Evolutionary conservation across 306 rosid genomes (phyloP).

Genomic region (Astragalus membranaceus): DNA sequence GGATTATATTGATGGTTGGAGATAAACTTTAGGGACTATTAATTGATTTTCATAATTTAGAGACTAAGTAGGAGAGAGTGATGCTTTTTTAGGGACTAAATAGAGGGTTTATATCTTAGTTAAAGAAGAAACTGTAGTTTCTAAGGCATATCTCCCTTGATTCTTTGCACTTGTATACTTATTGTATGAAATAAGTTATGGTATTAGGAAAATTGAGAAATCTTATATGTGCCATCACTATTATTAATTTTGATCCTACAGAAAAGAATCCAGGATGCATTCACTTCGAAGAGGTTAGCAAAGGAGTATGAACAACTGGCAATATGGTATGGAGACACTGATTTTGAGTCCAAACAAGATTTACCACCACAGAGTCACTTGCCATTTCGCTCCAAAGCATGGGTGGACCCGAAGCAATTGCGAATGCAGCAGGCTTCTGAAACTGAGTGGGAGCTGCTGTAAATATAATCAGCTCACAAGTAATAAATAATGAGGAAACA

Average conservation of each 20-base stretch:
- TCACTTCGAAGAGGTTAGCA: slow-evolving; percentile 60
- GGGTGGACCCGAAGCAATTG: slow-evolving; percentile 3
- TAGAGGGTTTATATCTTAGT: too few relatives aligned
- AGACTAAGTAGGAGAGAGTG: background rate
- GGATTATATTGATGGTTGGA: too few relatives aligned
- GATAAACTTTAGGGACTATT: too few relatives aligned
- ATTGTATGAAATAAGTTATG: background rate
- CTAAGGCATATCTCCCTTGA: too few relatives aligned
- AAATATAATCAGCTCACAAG: slow-evolving; percentile 13
- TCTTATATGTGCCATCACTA: background rate
- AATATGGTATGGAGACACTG: slow-evolving; percentile 74
- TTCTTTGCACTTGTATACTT: too few relatives aligned
- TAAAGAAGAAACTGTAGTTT: too few relatives aligned
- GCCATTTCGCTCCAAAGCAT: slow-evolving; percentile 24
- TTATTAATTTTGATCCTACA: slow-evolving; percentile 19
- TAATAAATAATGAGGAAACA: slow-evolving; percentile 20
- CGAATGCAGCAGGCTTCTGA: slow-evolving; percentile 42
- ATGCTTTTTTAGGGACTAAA: slow-evolving; percentile 6
- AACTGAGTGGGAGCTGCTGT: slow-evolving; percentile 80
- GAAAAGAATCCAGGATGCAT: slow-evolving; percentile 70
- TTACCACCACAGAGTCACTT: slow-evolving; percentile 3
- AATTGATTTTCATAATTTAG: too few relatives aligned
- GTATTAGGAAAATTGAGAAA: slow-evolving; percentile 11
- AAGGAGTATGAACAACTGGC: slow-evolving; percentile 85
- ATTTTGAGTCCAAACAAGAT: slow-evolving; percentile 20